These are phyloP conservation scores for Aspergillus asperescens DNA, from an alignment of 495 filamentous ascomycete species.

Conservation along the genomic window DNA sequence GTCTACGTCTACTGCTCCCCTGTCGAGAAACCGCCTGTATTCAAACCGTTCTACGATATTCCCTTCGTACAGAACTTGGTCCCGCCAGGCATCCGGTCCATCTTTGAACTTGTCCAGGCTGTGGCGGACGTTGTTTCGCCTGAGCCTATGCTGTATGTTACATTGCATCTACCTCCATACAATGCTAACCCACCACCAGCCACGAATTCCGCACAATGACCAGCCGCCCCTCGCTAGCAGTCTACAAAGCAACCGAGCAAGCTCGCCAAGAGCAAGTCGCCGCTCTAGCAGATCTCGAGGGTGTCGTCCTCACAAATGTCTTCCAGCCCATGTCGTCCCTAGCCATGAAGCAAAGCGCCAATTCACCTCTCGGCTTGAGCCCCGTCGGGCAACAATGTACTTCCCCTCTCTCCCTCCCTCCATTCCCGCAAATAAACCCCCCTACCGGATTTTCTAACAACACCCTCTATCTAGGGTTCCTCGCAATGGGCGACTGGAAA, in stretches of 20 bases:
- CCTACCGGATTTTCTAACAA: background rate
- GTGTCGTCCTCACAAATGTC: conserved; percentile 1
- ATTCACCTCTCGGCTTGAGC: background rate
- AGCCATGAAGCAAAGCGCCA: conserved; percentile 1
- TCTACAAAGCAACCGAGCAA: conserved; percentile 33
- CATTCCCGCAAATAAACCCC: background rate
- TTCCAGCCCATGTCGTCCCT: conserved; percentile 8
- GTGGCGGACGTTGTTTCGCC: conserved; percentile 25
- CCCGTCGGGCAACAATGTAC: conserved; percentile 8
- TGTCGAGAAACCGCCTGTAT: conserved; percentile 31
- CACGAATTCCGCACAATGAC: conserved; percentile 21
- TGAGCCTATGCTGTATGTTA: background rate
- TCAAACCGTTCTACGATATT: conserved; percentile 37
- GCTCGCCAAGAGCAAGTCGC: conserved; percentile 1
- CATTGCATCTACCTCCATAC: background rate
- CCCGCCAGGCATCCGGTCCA: conserved; percentile 33
- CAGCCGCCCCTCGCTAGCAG: conserved; percentile 34
- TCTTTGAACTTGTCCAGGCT: conserved; percentile 39
- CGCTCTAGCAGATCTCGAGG: background rate
- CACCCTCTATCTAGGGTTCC: background rate
- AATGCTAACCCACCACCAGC: background rate
- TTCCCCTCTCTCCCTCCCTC: background rate
- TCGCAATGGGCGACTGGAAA: conserved; percentile 22
- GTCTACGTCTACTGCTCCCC: conserved; percentile 2
- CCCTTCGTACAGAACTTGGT: conserved; percentile 18